Conservation (phyloP, 352 stramenopile genomes). For the Pythium aquatile region DNA sequence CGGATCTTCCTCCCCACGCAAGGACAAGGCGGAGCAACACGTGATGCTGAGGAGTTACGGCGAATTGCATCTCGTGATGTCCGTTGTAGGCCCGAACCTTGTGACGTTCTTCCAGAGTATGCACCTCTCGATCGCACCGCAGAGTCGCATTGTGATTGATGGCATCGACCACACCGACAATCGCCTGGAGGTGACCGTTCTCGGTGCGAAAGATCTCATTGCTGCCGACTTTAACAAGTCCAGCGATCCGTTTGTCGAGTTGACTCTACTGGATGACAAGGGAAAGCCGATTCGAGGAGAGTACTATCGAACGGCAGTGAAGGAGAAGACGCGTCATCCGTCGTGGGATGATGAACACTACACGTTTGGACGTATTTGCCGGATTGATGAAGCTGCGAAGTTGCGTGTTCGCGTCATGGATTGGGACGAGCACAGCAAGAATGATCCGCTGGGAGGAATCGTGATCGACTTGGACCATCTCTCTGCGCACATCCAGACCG, state of each 20-base stretch:
- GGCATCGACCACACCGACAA: conserved; percentile 65
- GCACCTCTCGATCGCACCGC: conserved; percentile 33
- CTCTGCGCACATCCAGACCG: conserved; percentile 42
- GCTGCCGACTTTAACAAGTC: conserved; percentile 60
- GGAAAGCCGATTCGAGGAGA: conserved; percentile 50
- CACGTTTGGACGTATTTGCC: conserved; percentile 57
- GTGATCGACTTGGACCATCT: conserved; percentile 49
- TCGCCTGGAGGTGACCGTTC: conserved; percentile 58
- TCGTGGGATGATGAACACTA: conserved; percentile 60
- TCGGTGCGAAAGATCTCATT: conserved; percentile 52
- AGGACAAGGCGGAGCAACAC: conserved; percentile 38
- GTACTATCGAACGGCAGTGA: conserved; percentile 42
- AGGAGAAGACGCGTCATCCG: conserved; percentile 58
- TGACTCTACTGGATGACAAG: conserved; percentile 55
- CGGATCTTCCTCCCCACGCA: conserved; percentile 27
- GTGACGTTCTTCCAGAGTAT: conserved; percentile 61
- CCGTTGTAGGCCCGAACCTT: conserved; percentile 55
- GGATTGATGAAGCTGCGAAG: conserved; percentile 54
- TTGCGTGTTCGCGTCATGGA: conserved; percentile 57
- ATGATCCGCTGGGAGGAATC: conserved; percentile 52
- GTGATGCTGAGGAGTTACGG: conserved; percentile 45
- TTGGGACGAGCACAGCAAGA: conserved; percentile 48
- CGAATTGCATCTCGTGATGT: conserved; percentile 70
- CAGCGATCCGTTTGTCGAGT: conserved; percentile 62
- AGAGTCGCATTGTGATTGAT: conserved; percentile 44